Conservation (phyloP, 1,139 yeast species). For the Entelexis sorbosivorans region DNA sequence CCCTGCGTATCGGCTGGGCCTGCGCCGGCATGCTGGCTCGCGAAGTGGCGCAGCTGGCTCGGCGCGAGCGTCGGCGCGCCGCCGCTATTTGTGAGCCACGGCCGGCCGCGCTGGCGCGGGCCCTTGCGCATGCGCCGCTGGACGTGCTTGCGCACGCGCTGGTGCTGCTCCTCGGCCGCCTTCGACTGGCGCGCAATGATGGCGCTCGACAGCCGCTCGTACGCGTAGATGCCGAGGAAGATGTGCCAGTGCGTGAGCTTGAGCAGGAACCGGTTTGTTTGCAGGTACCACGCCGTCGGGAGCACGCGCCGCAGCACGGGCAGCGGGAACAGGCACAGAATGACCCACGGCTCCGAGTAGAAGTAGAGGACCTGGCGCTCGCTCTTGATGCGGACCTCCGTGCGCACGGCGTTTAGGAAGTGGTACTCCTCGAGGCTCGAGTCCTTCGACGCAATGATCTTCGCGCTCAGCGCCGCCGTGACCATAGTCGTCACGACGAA, state of each 20-base stretch:
- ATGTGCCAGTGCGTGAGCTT: slow-evolving; percentile 34
- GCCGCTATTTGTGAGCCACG: not conserved
- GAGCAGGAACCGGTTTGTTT: slow-evolving; percentile 31
- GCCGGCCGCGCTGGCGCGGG: not conserved
- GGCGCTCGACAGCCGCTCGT: slow-evolving; percentile 27
- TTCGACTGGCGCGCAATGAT: slow-evolving; percentile 17
- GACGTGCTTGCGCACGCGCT: slow-evolving; percentile 20
- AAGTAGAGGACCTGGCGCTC: slow-evolving; percentile 34
- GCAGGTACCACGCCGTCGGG: slow-evolving; percentile 30
- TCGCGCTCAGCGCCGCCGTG: slow-evolving; percentile 43
- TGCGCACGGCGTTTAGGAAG: slow-evolving; percentile 33
- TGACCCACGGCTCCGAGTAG: slow-evolving; percentile 33
- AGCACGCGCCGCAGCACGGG: slow-evolving; percentile 29
- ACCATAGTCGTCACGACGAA: slow-evolving; percentile 49
- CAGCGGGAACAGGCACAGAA: slow-evolving; percentile 30
- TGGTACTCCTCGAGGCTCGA: slow-evolving; percentile 35
- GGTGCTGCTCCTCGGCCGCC: slow-evolving; percentile 17
- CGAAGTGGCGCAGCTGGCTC: not conserved
- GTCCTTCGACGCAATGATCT: slow-evolving; percentile 32
- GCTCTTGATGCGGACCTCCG: slow-evolving; percentile 34
- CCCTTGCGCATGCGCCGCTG: slow-evolving; percentile 7
- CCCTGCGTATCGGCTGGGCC: too few species aligned
- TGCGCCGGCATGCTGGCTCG: too few species aligned
- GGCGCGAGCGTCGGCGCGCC: not conserved
- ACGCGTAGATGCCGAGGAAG: slow-evolving; percentile 30